These are phyloP conservation scores for Yamadazyma atlantica DNA, from an alignment of 1,139 yeast species.

Conservation along the genomic window DNA sequence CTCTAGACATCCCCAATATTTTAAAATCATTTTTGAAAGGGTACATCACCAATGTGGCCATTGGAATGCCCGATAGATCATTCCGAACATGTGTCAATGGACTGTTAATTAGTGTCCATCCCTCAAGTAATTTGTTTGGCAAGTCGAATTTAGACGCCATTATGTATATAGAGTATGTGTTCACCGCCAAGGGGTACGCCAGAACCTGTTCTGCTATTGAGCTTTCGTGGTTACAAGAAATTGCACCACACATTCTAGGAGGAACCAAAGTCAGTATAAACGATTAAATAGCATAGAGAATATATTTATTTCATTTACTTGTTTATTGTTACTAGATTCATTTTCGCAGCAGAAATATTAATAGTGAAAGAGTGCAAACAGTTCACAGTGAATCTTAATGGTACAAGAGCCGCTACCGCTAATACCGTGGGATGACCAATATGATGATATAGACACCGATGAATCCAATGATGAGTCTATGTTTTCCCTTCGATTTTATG, in stretches of 20 bases:
- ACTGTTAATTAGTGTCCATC: constrained; percentile 83
- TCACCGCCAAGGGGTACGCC: constrained; percentile 90
- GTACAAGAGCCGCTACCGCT: constrained; percentile 16
- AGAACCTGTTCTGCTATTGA: constrained; percentile 84
- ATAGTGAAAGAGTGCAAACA: no score
- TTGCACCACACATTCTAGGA: constrained; percentile 69
- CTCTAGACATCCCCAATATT: constrained; percentile 57
- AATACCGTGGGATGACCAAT: constrained; percentile 15
- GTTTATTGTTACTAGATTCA: no score
- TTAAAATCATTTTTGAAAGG: constrained; percentile 82
- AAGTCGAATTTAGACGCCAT: constrained; percentile 75
- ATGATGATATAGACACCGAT: constrained; percentile 2
- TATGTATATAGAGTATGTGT: constrained; percentile 93
- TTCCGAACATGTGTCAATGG: constrained; percentile 83
- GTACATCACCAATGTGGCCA: constrained; percentile 80
- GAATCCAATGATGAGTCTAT: neutral
- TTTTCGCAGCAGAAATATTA: neutral
- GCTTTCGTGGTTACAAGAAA: constrained; percentile 81
- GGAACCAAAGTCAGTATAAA: constrained; percentile 33
- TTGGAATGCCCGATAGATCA: constrained; percentile 93
- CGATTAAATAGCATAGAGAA: constrained; percentile 4
- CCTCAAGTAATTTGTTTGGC: constrained; percentile 87
- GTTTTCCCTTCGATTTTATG: constrained; percentile 21
- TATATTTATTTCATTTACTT: no score
- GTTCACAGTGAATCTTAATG: no score